Percentiles rank a stretch among this genome's conserved stretches.
phyloP scores from a whole-genome alignment of 495 filamentous ascomycete genomes.

The Penicillium alfredii region DNA sequence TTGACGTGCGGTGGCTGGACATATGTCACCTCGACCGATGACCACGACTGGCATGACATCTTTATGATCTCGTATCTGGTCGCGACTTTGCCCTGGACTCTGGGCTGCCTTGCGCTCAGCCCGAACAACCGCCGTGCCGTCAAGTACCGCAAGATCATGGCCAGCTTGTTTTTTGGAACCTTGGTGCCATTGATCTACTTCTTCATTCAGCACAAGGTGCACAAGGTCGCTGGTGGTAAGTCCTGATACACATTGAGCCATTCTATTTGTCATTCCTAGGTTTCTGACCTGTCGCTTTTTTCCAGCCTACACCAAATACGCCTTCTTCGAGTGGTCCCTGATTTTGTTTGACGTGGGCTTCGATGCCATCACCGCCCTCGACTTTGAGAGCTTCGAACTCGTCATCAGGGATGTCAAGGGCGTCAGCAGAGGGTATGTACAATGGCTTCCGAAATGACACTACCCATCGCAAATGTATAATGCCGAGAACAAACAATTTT shows the following conservation, averaged over 20 bases:
- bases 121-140: constrained; percentile 78
- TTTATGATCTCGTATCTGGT: constrained; percentile 99
- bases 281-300: constrained; percentile 5
- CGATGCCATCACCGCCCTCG: constrained; percentile 92
- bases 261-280: neutral
- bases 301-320: constrained; percentile 93
- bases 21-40: constrained; percentile 96
- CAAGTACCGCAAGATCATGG: constrained; percentile 83
- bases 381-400: constrained; percentile 87
- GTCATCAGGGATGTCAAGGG: constrained; percentile 86
- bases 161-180: constrained; percentile 81
- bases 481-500: constrained; percentile 29
- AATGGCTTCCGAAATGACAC: constrained; percentile 85
- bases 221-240: constrained; percentile 89
- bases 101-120: constrained; percentile 83
- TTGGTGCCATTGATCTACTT: constrained; percentile 89
- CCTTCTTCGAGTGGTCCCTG: constrained; percentile 96
- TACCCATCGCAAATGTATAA: constrained; percentile 46
- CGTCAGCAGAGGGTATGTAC: constrained; percentile 97
- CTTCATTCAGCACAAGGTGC: constrained; percentile 98
- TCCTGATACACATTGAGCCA: neutral
- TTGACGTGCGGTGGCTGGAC: constrained; percentile 98
- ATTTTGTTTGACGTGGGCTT: constrained; percentile 95
- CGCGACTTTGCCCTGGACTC: constrained; percentile 90
- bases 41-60: constrained; percentile 98